Evolutionary conservation across 768 basidiomycete genomes (phyloP).

Genomic region (Tulasnella calospora): DNA sequence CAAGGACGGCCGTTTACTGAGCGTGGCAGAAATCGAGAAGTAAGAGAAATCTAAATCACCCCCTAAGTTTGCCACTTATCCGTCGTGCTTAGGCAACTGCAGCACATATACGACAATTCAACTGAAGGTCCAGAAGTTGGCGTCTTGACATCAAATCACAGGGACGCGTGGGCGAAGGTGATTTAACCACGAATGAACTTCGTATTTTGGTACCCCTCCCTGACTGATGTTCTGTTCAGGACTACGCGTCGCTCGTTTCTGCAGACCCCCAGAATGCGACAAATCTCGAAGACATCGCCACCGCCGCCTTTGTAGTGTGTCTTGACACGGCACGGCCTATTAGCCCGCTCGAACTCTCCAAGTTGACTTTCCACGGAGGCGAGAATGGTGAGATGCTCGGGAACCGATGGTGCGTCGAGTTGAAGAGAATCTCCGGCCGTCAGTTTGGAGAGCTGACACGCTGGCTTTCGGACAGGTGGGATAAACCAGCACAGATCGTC

Average conservation of each 20-base stretch:
- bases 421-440: background rate
- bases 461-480: constrained; percentile 49
- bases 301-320: constrained; percentile 77
- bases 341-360: constrained; percentile 55
- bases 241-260: constrained; percentile 53
- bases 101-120: constrained; percentile 65
- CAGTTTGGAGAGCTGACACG: background rate
- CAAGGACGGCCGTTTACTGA: constrained; percentile 50
- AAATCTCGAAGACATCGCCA: constrained; percentile 70
- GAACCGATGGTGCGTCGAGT: constrained; percentile 38
- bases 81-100: constrained; percentile 51
- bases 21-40: constrained; percentile 62
- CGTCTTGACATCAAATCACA: constrained; percentile 67
- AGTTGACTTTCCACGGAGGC: constrained; percentile 77
- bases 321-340: constrained; percentile 62
- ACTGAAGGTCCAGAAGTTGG: constrained; percentile 69
- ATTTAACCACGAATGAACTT: background rate
- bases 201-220: background rate
- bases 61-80: background rate
- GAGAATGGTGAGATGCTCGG: constrained; percentile 42
- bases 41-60: constrained; percentile 34
- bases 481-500: constrained; percentile 85
- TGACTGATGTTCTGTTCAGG: constrained; percentile 40
- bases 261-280: constrained; percentile 56
- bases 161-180: constrained; percentile 88